phyloP scores from a whole-genome alignment of 805 yeast species.

The Saccharomycopsis guyanensis region DNA sequence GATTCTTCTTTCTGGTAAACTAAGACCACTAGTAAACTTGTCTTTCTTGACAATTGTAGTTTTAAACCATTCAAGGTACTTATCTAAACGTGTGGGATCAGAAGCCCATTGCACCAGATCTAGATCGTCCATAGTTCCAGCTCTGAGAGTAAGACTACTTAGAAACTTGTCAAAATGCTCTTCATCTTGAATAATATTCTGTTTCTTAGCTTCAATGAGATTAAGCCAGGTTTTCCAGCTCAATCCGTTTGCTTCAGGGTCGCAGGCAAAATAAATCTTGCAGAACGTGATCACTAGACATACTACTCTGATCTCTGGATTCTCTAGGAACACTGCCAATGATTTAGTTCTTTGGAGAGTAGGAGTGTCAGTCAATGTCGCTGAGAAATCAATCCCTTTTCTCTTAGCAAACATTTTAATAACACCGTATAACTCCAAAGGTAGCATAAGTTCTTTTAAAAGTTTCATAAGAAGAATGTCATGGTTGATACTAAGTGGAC shows the following conservation, averaged over 20 bases:
- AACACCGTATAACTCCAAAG: conserved; percentile 41
- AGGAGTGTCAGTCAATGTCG: background rate
- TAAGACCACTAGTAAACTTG: conserved; percentile 26
- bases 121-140: conserved; percentile 21
- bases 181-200: conserved; percentile 24
- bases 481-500: conserved; percentile 24
- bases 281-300: conserved; percentile 19
- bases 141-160: conserved; percentile 23
- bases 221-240: conserved; percentile 20
- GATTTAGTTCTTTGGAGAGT: background rate
- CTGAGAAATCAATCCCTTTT: conserved; percentile 26
- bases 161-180: conserved; percentile 24
- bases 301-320: conserved; percentile 25
- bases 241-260: conserved; percentile 2
- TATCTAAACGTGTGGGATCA: conserved; percentile 30
- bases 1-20: conserved; percentile 23
- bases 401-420: conserved; percentile 27
- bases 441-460: conserved; percentile 37
- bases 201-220: conserved; percentile 10
- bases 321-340: background rate
- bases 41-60: conserved; percentile 27
- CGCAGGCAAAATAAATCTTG: conserved; percentile 23
- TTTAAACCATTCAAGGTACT: conserved; percentile 46
- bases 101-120: conserved; percentile 36
- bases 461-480: conserved; percentile 36